These are phyloP conservation scores for Aspergillus udagawae DNA, from an alignment of 2,329 filamentous ascomycete species.

Conservation along the genomic window DNA sequence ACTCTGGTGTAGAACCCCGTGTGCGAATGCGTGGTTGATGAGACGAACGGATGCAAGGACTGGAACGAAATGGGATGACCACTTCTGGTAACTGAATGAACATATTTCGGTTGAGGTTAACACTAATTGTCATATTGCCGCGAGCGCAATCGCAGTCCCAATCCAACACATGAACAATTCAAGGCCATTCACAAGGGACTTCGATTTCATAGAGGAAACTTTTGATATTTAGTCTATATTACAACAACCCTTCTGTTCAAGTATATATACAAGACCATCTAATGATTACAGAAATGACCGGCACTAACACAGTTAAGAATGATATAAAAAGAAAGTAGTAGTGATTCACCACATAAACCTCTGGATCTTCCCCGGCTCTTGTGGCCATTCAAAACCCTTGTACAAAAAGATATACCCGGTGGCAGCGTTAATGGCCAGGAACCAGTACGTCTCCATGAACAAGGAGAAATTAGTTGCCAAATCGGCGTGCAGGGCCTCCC, in stretches of 20 bases:
- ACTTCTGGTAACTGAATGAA: neutral
- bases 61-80: neutral
- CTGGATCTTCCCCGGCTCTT: slow-evolving; percentile 47
- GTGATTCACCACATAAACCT: slow-evolving; percentile 65
- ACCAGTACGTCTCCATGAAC: slow-evolving; percentile 55
- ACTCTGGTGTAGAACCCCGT: neutral
- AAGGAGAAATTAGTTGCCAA: slow-evolving; percentile 26
- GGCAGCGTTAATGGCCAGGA: slow-evolving; percentile 41
- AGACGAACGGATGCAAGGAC: neutral
- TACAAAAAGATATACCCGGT: slow-evolving; percentile 27
- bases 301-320: slow-evolving; percentile 13
- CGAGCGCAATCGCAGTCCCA: neutral
- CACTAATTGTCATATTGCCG: neutral
- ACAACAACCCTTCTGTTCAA: neutral
- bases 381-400: slow-evolving; percentile 22
- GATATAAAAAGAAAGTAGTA: slow-evolving; percentile 55
- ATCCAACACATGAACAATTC: neutral
- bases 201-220: neutral
- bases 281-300: neutral
- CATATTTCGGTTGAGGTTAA: neutral
- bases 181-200: neutral
- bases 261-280: neutral
- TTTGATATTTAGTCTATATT: neutral
- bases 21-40: neutral
- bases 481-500: slow-evolving; percentile 23